Evolutionary conservation across 179 eudicot species (phyloP), one percentile per base, ranked within the genome.

Genomic region (Heliamphora pulchella): DNA sequence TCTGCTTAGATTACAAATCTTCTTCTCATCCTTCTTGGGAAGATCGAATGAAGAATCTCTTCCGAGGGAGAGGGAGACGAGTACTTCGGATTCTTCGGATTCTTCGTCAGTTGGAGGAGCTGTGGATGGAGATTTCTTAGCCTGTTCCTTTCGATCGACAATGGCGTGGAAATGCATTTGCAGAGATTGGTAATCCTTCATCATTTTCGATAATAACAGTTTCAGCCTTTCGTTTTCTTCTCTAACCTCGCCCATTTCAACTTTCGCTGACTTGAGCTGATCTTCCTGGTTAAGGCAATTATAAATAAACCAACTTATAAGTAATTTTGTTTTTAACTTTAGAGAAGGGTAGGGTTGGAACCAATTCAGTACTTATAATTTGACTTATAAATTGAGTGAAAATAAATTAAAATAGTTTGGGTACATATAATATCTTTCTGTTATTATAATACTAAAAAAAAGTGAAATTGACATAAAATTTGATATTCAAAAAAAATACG

Each of bases 161-260:
- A 90, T 80, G 67, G 88, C 89, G 14, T 77, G 73, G 77, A 86
- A 89, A 76, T 88, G 88, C 78, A 73, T 82, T 78, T 91, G 91
- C 57, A 93, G 89, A 71, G 80, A 62, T 74, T 87, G 81, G 76
- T 93, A 93, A 5, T 93, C 92, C 79, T 84, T 89, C 86, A 87
- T 82, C 0, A 89, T 85, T 17, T 71, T 84, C 14, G 85, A 85
- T 55, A 93, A 68, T 81, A 82, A 58, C 78, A 75, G 80, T 73
- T 79, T 90, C 13, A 93, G 88, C 64, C 88, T 88, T 81, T 88
- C 86, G 71, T 93, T 93, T 83, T 93, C 97, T 84, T 91, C 88
- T 79, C 84, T 90, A 18, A 86, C 89, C 79, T 93, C 86, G 31
- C 89, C 87, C 87, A 93, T 87, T 84, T 90, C 88, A 3, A 86